These are phyloP conservation scores for Puccinia novopanici DNA, from an alignment of 1,284 basidiomycete species.

Conservation along the genomic window DNA sequence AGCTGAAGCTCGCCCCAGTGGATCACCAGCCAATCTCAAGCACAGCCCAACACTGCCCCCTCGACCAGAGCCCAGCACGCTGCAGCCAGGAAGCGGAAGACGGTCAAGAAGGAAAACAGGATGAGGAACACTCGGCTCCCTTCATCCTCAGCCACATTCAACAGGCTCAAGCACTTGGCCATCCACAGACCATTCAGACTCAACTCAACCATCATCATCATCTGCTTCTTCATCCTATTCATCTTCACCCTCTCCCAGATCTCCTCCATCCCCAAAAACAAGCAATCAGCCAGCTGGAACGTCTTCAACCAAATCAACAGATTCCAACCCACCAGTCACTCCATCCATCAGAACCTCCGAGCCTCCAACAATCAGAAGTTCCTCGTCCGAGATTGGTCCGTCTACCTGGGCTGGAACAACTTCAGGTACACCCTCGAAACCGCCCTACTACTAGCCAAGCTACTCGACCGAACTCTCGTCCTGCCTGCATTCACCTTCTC, in stretches of 20 bases:
- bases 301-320: slow-evolving; percentile 9
- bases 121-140: background rate
- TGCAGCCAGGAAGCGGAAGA: background rate
- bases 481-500: slow-evolving; percentile 44
- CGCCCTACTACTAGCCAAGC: slow-evolving; percentile 30
- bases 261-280: background rate
- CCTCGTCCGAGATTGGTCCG: slow-evolving; percentile 43
- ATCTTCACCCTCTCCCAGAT: slow-evolving; percentile 2
- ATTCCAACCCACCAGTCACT: background rate
- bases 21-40: no score
- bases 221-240: background rate
- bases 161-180: background rate
- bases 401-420: slow-evolving; percentile 47
- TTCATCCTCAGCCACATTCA: background rate
- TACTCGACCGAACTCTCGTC: slow-evolving; percentile 44
- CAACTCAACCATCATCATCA: background rate
- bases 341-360: no score
- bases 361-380: slow-evolving; percentile 26
- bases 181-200: background rate
- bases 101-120: background rate
- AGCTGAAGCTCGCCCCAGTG: no score
- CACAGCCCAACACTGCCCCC: background rate
- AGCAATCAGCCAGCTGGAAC: background rate
- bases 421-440: slow-evolving; percentile 46
- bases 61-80: no score